Conservation (phyloP, 2,329 filamentous ascomycete genomes). For the Diaporthe sp. region DNA sequence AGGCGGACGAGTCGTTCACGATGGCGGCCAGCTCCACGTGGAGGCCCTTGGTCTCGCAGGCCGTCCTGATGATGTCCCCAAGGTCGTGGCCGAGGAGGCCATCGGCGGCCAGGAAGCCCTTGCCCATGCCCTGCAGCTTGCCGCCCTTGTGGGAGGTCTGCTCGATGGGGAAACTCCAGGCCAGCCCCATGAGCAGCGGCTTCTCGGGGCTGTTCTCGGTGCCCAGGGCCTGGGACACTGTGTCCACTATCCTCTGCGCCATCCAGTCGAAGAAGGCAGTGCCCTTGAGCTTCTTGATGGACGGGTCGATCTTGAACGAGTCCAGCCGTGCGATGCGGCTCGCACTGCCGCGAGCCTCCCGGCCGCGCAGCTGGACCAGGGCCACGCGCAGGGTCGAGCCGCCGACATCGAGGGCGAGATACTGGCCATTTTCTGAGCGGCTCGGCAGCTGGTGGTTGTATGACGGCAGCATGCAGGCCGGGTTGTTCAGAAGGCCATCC, state of each 20-base stretch:
- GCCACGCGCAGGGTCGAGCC: slow-evolving; percentile 77
- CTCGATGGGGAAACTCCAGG: slow-evolving; percentile 81
- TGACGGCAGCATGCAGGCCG: slow-evolving; percentile 74
- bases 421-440: slow-evolving; percentile 71
- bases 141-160: slow-evolving; percentile 75
- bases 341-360: slow-evolving; percentile 53
- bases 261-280: slow-evolving; percentile 78
- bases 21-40: slow-evolving; percentile 71
- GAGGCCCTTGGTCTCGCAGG: slow-evolving; percentile 65
- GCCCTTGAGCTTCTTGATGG: slow-evolving; percentile 70
- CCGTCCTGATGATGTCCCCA: slow-evolving; percentile 68
- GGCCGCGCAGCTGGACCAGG: slow-evolving; percentile 70
- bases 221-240: slow-evolving; percentile 61
- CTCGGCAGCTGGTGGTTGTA: slow-evolving; percentile 75
- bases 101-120: slow-evolving; percentile 72
- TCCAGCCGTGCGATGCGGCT: slow-evolving; percentile 68
- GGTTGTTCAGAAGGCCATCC: slow-evolving; percentile 64
- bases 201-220: slow-evolving; percentile 53
- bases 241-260: slow-evolving; percentile 71
- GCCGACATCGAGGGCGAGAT: slow-evolving; percentile 76
- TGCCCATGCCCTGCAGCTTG: slow-evolving; percentile 74
- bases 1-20: slow-evolving; percentile 77
- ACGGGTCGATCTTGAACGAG: slow-evolving; percentile 68
- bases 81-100: slow-evolving; percentile 72
- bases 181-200: slow-evolving; percentile 71